Conservation (phyloP, 345 rosid genomes). For the Dipteronia sinensis region DNA sequence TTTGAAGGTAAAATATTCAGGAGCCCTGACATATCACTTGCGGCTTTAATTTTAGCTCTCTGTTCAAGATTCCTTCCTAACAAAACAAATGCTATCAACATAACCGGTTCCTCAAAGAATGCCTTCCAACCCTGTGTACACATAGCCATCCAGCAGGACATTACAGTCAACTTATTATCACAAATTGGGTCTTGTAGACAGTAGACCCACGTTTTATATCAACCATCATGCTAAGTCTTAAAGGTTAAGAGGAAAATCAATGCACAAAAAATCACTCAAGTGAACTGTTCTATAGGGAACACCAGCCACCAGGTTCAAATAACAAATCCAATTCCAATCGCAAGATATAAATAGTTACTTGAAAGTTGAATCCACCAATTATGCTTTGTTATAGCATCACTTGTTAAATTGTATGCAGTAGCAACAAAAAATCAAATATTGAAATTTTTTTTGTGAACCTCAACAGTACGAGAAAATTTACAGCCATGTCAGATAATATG, state of each 20-base stretch:
- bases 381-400: too few species aligned
- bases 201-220: not conserved
- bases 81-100: conserved; percentile 93
- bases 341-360: not conserved
- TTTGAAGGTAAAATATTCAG: conserved; percentile 80
- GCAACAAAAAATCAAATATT: too few species aligned
- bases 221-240: conserved; percentile 4
- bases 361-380: too few species aligned
- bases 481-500: too few species aligned
- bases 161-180: conserved; percentile 7
- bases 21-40: conserved; percentile 98
- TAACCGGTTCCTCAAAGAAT: conserved; percentile 94
- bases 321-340: conserved; percentile 5
- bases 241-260: not conserved
- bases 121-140: conserved; percentile 90
- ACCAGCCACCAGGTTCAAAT: not conserved
- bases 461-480: too few species aligned
- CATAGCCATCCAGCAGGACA: conserved; percentile 25
- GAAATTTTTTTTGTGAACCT: too few species aligned
- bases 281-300: not conserved
- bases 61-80: conserved; percentile 98
- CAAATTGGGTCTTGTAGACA: conserved; percentile 14
- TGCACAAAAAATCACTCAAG: not conserved
- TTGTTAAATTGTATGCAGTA: too few species aligned
- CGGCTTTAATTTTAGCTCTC: conserved; percentile 94